These are phyloP conservation scores for Chaetomium sp. DNA, from an alignment of 2,329 filamentous ascomycete genomes.

Conservation along the genomic window DNA sequence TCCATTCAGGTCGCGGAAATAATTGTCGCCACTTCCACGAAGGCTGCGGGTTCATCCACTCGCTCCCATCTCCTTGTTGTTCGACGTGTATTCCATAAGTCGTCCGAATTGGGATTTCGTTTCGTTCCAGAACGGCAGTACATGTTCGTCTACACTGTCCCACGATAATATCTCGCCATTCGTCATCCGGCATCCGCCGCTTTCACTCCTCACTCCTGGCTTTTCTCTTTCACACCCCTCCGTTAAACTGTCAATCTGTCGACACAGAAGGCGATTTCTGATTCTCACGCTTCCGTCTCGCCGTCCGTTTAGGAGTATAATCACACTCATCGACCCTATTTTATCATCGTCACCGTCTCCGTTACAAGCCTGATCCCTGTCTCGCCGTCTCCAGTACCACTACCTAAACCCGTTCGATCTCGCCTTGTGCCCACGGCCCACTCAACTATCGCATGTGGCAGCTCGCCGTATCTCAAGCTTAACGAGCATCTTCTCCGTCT, in stretches of 20 bases:
- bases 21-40: not conserved
- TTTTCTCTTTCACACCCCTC: not conserved
- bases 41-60: not conserved
- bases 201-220: not conserved
- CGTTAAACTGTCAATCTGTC: not conserved
- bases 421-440: slow-evolving; percentile 11
- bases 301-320: not conserved
- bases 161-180: slow-evolving; percentile 28
- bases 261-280: slow-evolving; percentile 3
- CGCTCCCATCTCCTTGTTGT: not conserved
- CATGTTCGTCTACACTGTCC: slow-evolving; percentile 25
- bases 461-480: not conserved
- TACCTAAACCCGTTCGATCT: not conserved
- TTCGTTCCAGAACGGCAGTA: slow-evolving; percentile 13
- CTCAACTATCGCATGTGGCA: not conserved
- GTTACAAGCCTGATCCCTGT: slow-evolving; percentile 17
- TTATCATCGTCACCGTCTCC: slow-evolving; percentile 8
- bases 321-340: slow-evolving; percentile 4
- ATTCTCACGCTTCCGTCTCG: not conserved
- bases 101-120: not conserved
- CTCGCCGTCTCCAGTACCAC: not conserved
- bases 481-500: not conserved
- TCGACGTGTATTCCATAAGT: not conserved
- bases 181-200: not conserved
- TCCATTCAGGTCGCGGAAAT: not conserved